Evolutionary conservation across 148 eudicot genomes (phyloP).

Genomic region (Selenicereus undatus): DNA sequence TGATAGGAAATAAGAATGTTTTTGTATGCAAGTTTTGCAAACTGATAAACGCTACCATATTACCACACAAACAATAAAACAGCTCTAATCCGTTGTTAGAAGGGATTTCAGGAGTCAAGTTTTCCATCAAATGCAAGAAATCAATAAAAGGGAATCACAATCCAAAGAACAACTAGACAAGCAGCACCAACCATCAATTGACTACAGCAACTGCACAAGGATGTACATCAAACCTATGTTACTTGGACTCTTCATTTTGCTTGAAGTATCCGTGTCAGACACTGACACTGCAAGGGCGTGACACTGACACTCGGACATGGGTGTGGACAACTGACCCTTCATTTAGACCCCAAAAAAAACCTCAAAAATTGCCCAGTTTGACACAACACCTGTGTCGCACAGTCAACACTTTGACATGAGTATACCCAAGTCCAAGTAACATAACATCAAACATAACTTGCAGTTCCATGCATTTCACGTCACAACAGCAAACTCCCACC

Average conservation of each 20-base stretch:
- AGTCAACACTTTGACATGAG: no score
- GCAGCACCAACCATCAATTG: neutral
- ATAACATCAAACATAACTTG: no score
- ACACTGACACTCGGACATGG: no score
- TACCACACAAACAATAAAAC: neutral
- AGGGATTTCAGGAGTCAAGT: neutral
- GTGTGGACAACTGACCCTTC: no score
- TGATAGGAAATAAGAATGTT: slow-evolving; percentile 1
- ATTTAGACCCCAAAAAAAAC: no score
- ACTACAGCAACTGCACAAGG: neutral
- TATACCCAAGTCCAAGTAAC: no score
- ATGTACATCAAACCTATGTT: no score
- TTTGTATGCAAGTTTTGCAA: neutral
- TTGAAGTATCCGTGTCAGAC: no score
- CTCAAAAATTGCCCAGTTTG: no score
- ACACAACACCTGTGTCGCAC: no score
- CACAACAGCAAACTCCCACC: neutral
- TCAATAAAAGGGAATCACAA: neutral
- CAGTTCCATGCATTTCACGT: neutral
- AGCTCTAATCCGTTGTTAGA: neutral
- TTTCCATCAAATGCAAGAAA: neutral
- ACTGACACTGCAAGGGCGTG: no score
- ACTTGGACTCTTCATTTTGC: no score
- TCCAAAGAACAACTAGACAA: neutral
- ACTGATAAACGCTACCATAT: neutral